Evolutionary conservation across 2,329 filamentous ascomycete genomes (phyloP), one percentile per base, ranked within the genome.

Genomic region (Cladophialophora bantiana): DNA sequence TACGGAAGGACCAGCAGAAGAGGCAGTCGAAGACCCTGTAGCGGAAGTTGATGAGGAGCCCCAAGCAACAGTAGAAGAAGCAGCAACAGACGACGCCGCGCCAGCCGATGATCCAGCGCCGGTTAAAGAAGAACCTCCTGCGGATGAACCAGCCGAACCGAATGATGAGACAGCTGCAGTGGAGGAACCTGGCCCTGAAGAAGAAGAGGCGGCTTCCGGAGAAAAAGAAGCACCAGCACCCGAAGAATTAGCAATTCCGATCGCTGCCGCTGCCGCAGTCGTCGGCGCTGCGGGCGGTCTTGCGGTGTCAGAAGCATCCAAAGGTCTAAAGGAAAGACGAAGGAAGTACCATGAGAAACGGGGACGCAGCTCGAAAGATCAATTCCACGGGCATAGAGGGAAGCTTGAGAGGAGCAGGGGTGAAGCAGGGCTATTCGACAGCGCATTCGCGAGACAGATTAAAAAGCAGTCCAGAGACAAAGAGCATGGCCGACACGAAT

Each of bases 391-490:
- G 60, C 59, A 75, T 70, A 61, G 78, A 77, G 64, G 76, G 74
- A 48, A 70, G 74, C 32, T 74, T 72, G 35, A 75, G 75, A 34
- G 73, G 74, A 48, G 66, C 72, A 42, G 76, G 77, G n/a, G 74
- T 67, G 45, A 74, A 69, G 26, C 75, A 71, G 53, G 74, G 73
- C 31, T 76, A 73, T 64, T 79, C 76, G 15, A 74, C 67, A 60
- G 73, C 69, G 56, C 76, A 71, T 52, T 75, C 70, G 58, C 70
- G 55, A 52, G 70, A 58, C 54, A 73, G 62, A 62, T 73, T 67
- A 69, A 70, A 7, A 75, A 74, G 26, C 45, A 50, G 42, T 73
- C 72, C 26, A 77, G 75, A 45, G 75, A 77, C 56, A 75, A 77
- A 53, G 64, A 67, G 34, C 66, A 68, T 18, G 36, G 52, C 12